phyloP scores from a whole-genome alignment of 768 basidiomycete species.

The Mycena olivaceomarginata region DNA sequence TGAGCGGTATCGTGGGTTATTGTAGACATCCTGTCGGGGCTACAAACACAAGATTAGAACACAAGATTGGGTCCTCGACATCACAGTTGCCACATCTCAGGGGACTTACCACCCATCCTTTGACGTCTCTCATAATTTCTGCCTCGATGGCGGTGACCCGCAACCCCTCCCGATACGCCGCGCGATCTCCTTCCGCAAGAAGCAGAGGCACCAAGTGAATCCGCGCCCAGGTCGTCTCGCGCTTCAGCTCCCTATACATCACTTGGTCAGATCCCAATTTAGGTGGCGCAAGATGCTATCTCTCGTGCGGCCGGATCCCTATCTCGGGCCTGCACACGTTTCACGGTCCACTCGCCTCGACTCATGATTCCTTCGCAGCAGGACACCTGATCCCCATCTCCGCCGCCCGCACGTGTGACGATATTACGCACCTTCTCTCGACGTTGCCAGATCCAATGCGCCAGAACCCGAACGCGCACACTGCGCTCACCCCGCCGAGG shows the following conservation, averaged over 20 bases:
- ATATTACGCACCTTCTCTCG: conserved; percentile 84
- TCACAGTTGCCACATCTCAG: conserved; percentile 45
- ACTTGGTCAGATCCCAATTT: conserved; percentile 14
- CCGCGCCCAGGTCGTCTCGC: conserved; percentile 96
- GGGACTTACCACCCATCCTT: conserved; percentile 91
- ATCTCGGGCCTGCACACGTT: conserved; percentile 47
- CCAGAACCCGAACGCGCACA: conserved; percentile 96
- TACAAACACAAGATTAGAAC: conserved; percentile 55
- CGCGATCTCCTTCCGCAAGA: conserved; percentile 95
- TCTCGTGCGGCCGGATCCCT: conserved; percentile 38
- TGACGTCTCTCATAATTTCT: conserved; percentile 96
- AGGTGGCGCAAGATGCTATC: too few species aligned
- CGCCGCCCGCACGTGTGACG: conserved; percentile 34
- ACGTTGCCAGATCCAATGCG: conserved; percentile 92
- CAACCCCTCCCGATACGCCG: conserved; percentile 86
- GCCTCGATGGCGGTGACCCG: conserved; percentile 87
- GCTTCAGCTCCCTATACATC: conserved; percentile 87
- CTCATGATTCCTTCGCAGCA: conserved; percentile 41
- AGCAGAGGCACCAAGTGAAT: conserved; percentile 95
- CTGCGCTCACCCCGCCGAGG: conserved; percentile 88
- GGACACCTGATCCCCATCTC: conserved; percentile 51
- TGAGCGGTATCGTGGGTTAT: conserved; percentile 80
- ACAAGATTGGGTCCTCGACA: conserved; percentile 36
- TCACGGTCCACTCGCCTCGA: conserved; percentile 47
- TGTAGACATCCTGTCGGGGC: conserved; percentile 92